phyloP scores from a whole-genome alignment of 2,329 filamentous ascomycete genomes.

The Fusarium camptoceras region DNA sequence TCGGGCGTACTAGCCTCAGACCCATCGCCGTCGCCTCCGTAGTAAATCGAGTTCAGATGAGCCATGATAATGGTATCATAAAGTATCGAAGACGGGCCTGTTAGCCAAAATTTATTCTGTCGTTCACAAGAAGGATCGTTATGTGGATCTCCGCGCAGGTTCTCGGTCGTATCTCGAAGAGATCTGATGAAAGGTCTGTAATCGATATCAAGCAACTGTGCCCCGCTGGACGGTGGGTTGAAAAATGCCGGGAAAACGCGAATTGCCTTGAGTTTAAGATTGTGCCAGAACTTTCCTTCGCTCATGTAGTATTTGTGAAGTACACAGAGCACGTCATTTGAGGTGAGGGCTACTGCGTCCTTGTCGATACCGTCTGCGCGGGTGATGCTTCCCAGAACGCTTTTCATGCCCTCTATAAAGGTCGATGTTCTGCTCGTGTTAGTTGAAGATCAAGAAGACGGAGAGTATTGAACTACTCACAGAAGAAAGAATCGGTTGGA shows the following conservation, averaged over 20 bases:
- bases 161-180: not conserved
- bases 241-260: slow-evolving; percentile 24
- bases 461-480: not conserved
- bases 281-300: not conserved
- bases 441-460: fast-evolving
- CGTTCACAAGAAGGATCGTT: not conserved
- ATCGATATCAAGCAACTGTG: not conserved
- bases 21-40: fast-evolving
- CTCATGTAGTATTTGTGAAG: slow-evolving; percentile 6
- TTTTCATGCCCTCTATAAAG: slow-evolving; percentile 8
- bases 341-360: fast-evolving
- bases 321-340: not conserved
- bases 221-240: not conserved
- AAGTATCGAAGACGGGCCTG: not conserved
- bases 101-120: slow-evolving; percentile 9
- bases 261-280: slow-evolving; percentile 15
- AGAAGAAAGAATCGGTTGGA: slow-evolving; percentile 16
- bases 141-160: not conserved
- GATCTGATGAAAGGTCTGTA: not conserved
- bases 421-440: not conserved
- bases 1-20: not conserved
- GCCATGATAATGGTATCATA: not conserved
- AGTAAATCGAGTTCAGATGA: slow-evolving; percentile 3
- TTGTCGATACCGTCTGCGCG: not conserved
- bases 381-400: not conserved